Conservation (phyloP, 2,329 filamentous ascomycete genomes). For the Xylaria sp. region DNA sequence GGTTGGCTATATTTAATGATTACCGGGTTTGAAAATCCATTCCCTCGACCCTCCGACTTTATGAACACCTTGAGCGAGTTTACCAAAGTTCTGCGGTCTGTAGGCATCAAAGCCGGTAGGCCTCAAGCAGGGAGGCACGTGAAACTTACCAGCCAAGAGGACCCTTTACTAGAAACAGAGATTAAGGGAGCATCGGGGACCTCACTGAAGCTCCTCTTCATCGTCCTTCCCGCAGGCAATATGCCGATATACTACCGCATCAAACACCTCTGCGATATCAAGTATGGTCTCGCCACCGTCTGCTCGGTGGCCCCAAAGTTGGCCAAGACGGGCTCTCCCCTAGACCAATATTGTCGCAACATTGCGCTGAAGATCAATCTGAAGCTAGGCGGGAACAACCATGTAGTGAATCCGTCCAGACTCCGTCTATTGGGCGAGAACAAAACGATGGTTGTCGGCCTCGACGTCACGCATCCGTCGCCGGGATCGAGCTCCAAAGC, state of each 20-base stretch:
- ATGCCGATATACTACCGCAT: constrained; percentile 56
- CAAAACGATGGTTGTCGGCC: constrained; percentile 72
- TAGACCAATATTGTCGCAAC: constrained; percentile 54
- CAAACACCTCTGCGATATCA: constrained; percentile 60
- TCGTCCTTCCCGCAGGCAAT: constrained; percentile 49
- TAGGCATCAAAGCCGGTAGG: not conserved
- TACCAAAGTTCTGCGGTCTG: not conserved
- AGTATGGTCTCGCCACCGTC: constrained; percentile 61
- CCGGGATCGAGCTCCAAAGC: constrained; percentile 60
- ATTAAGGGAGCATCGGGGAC: constrained; percentile 27
- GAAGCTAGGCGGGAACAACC: constrained; percentile 64
- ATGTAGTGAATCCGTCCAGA: constrained; percentile 49
- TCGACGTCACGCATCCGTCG: constrained; percentile 76
- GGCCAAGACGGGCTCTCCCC: constrained; percentile 24
- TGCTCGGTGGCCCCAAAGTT: constrained; percentile 58
- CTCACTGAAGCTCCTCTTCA: constrained; percentile 45
- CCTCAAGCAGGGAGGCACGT: not conserved
- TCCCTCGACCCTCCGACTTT: not conserved
- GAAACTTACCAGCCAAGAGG: constrained; percentile 4
- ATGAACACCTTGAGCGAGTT: not conserved
- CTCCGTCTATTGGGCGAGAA: constrained; percentile 55
- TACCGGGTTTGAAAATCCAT: not conserved
- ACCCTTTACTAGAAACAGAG: constrained; percentile 1
- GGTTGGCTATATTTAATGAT: not conserved
- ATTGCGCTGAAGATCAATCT: constrained; percentile 67